Evolutionary conservation across 805 yeast species (phyloP), one percentile per base, ranked within the genome.

Genomic region (Candida ascalaphidarum): DNA sequence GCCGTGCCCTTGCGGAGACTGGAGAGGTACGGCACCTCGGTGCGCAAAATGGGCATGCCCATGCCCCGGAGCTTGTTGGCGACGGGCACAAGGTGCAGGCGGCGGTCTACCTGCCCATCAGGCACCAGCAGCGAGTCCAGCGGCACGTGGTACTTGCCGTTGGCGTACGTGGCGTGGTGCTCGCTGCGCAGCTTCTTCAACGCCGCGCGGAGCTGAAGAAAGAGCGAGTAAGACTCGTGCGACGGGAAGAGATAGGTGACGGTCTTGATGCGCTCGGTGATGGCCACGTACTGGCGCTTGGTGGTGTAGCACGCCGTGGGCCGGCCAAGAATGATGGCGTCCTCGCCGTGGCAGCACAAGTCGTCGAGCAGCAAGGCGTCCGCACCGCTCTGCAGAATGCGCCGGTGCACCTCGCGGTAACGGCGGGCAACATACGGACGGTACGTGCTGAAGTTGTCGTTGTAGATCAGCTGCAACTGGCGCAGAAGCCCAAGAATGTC

Each of bases 21-120:
- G 6, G 62, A 44, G 50, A 61, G 39, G 40, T 58, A 58, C 3
- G 68, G 67, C 2, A 49, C 48, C 14, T 41, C 39, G 10, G 60
- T 32, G 35, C 52, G 60, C 35, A 61, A 46, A 7, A 61, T 30
- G 1, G 68, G 68, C 23, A 59, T 37, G 0, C 66, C 67, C 15
- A 35, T 10, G 3, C 67, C 67, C 33, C 39, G 40, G 11, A 36
- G 23, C 25, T 56, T 58, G 28, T 48, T 42, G 7, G 43, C 53
- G 5, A 52, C 29, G 1, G 65, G 65, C 1, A 60, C 40, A 3
- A 57, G 44, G 33, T 56, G 63, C 7, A 32, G 36, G 28, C 63
- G 32, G 4, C 48, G 24, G 32, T 58, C 65, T 25, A 11, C 17
- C 29, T 21, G 14, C 24, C 25, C 7, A 17, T 5, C 14, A 11